Conservation (phyloP, 2,329 filamentous ascomycete genomes). For the Monilinia polystroma region DNA sequence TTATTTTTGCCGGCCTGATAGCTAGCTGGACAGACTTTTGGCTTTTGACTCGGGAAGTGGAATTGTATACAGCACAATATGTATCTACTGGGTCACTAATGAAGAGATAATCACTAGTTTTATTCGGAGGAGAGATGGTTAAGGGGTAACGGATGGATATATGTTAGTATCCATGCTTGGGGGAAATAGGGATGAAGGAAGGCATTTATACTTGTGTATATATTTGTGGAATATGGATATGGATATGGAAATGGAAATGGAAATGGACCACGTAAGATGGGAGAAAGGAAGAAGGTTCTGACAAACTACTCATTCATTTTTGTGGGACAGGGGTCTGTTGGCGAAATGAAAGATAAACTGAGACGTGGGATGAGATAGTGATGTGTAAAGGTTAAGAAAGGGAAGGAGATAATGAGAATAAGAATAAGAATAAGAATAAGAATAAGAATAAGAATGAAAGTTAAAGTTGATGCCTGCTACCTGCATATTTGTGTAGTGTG, state of each 20-base stretch:
- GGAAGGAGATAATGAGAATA: constrained; percentile 8
- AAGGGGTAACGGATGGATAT: background rate
- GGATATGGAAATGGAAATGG: constrained; percentile 4
- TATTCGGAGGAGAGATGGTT: constrained; percentile 1
- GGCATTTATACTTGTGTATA: constrained; percentile 13
- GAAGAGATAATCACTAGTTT: constrained; percentile 18
- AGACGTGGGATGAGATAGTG: background rate
- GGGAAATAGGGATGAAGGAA: background rate
- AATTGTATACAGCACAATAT: constrained; percentile 10
- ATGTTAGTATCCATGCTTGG: background rate
- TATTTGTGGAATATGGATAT: constrained; percentile 9
- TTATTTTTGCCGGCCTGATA: constrained; percentile 8
- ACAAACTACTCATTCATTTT: background rate
- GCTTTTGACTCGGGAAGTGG: background rate
- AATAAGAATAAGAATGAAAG: constrained; percentile 1
- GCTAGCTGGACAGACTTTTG: constrained; percentile 5
- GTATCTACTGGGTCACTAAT: constrained; percentile 5
- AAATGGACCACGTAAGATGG: background rate
- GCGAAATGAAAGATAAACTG: background rate
- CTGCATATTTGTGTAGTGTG: background rate
- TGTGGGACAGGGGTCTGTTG: background rate
- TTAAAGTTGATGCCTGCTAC: background rate
- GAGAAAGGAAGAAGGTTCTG: background rate
- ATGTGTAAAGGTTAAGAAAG: background rate
- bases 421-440: constrained; percentile 5